A percentile compares a stretch with the other conserved stretches of the same genome.
phyloP scores from a whole-genome alignment of 768 basidiomycete genomes.

The Tricholoma saponaceum region DNA sequence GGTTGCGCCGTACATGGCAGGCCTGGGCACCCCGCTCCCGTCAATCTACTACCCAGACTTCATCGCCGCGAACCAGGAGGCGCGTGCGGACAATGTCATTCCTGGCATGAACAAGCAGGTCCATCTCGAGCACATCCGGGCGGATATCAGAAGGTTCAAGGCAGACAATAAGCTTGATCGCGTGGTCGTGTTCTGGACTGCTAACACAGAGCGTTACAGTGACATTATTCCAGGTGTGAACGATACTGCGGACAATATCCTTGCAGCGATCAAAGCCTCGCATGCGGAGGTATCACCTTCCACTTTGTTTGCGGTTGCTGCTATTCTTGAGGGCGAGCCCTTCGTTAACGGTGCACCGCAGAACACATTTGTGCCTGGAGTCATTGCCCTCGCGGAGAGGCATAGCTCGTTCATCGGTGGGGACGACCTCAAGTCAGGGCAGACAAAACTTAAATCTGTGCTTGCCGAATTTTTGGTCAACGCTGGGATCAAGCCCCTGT shows the following conservation, averaged over 20 bases:
- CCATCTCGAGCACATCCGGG: slow-evolving; percentile 88
- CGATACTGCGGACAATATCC: slow-evolving; percentile 86
- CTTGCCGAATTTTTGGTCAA: slow-evolving; percentile 98
- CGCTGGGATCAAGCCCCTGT: slow-evolving; percentile 96
- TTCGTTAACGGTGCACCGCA: slow-evolving; percentile 98
- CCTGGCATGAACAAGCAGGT: slow-evolving; percentile 82
- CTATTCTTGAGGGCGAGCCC: slow-evolving; percentile 91
- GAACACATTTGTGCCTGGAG: slow-evolving; percentile 98
- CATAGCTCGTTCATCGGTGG: slow-evolving; percentile 92
- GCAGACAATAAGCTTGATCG: slow-evolving; percentile 75
- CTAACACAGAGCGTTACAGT: slow-evolving; percentile 97
- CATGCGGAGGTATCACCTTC: slow-evolving; percentile 96
- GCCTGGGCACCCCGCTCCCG: slow-evolving; percentile 79
- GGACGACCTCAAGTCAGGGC: slow-evolving; percentile 96
- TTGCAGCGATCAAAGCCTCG: slow-evolving; percentile 75
- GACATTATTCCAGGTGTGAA: slow-evolving; percentile 94
- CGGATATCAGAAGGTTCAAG: slow-evolving; percentile 96
- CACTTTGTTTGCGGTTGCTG: slow-evolving; percentile 91
- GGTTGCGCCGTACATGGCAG: slow-evolving; percentile 80
- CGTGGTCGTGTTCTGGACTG: slow-evolving; percentile 96
- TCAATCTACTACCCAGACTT: slow-evolving; percentile 98
- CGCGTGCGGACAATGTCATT: slow-evolving; percentile 91
- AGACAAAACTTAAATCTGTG: slow-evolving; percentile 96
- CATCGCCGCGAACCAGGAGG: slow-evolving; percentile 96
- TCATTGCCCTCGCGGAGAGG: slow-evolving; percentile 88